Base-by-base conservation (phyloP, 1,139 yeast genomes). In the Suhomyces taliae region DNA sequence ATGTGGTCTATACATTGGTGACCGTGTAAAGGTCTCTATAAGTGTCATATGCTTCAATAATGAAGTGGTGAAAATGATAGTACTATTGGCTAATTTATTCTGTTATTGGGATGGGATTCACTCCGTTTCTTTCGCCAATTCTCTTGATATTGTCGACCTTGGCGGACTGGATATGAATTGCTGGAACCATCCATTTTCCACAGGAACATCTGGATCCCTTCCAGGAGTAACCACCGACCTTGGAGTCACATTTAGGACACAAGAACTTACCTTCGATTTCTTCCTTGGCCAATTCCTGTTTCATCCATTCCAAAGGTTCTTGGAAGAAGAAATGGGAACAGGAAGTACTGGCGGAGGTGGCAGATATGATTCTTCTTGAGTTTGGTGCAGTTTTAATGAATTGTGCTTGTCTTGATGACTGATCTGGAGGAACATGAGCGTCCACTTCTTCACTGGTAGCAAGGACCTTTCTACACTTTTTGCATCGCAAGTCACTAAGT, bases 171-270 rank as follows among this genome's bases (percentile, higher is more conserved):
- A 93, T 65, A 63, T 88, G 90, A 51, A 95, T 79, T 1, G 96
- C 96, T 0, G 99, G 99, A 6, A 90, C 79, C 74, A 93, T 85
- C 99, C 99, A 93, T 57, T 82, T 82, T 2, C 98, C 97, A 67
- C 99, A 93, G 48, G 95, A 83, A 64, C 99, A 93, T 55, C 95
- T 74, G 6, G 91, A 83, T 0, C 99, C 99, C 61, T 85, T 88
- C 99, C 99, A 93, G 53, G 86, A 83, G 62, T 90, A 93, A 0
- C 90, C 91, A 6, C 99, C 99, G 2, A 86, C 79, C 65, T 86
- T 87, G n/a, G 87, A 75, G 6, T 74, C 71, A 69, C 99, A 93
- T 58, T 85, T 86, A 4, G 95, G 95, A 64, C 99, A 93, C 19
- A 70, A 64, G 42, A 93, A 83, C 59, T 86, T 88, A 2, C 99